Conservation (phyloP, 2,329 filamentous ascomycete genomes). For the Penicillium sp. region DNA sequence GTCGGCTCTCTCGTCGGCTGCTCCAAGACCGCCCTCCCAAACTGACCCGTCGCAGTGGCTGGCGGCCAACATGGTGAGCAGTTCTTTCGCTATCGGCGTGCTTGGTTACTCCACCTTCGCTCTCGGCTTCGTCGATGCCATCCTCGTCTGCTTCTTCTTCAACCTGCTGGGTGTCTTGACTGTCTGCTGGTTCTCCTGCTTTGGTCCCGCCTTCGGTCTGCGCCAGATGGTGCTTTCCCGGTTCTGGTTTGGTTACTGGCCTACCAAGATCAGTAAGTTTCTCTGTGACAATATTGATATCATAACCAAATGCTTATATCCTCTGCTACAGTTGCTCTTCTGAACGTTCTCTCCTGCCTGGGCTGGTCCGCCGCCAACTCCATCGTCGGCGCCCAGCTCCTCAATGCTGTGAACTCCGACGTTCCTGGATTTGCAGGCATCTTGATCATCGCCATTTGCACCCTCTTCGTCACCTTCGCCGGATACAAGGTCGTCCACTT, state of each 20-base stretch:
- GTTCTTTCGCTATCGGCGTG: slow-evolving; percentile 66
- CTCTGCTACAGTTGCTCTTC: slow-evolving; percentile 54
- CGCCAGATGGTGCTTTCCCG: slow-evolving; percentile 73
- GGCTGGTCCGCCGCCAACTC: slow-evolving; percentile 71
- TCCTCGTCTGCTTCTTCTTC: slow-evolving; percentile 64
- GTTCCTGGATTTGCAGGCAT: slow-evolving; percentile 68
- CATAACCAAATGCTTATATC: neutral
- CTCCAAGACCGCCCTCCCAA: no score
- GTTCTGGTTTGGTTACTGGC: slow-evolving; percentile 66
- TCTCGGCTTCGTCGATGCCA: slow-evolving; percentile 64
- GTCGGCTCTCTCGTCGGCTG: no score
- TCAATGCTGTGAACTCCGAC: slow-evolving; percentile 61
- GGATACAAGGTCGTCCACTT: slow-evolving; percentile 66
- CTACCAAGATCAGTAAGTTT: slow-evolving; percentile 59
- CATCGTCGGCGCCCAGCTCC: slow-evolving; percentile 71
- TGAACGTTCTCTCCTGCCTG: slow-evolving; percentile 62
- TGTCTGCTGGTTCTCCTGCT: slow-evolving; percentile 68
- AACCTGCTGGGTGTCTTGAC: slow-evolving; percentile 64
- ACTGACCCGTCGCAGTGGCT: slow-evolving; percentile 52
- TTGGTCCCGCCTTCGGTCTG: slow-evolving; percentile 64
- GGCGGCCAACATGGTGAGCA: slow-evolving; percentile 68
- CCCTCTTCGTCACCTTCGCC: slow-evolving; percentile 62
- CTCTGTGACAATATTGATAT: no score
- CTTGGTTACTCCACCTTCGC: slow-evolving; percentile 58
- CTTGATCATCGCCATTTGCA: slow-evolving; percentile 60